Percentiles rank a stretch among this genome's conserved stretches.
Conservation (phyloP, 2,329 filamentous ascomycete species). For the Diaporthe citrichinensis region DNA sequence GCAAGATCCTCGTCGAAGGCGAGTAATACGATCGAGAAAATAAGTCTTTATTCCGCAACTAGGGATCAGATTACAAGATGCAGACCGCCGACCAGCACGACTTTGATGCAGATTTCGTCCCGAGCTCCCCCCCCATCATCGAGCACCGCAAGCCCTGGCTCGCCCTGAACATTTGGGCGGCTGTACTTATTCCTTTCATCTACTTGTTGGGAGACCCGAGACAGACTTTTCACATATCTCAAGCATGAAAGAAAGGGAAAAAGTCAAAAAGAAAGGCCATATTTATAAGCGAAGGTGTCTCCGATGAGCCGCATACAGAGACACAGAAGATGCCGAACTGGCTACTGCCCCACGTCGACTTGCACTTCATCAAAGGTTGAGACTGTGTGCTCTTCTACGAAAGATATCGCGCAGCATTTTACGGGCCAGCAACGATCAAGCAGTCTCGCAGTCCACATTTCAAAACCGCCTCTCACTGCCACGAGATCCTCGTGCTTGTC, state of each 20-base stretch:
- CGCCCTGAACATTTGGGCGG: background rate
- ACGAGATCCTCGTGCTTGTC: background rate
- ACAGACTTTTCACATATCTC: background rate
- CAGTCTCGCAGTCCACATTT: background rate
- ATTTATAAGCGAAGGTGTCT: background rate
- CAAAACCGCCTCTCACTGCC: constrained; percentile 44
- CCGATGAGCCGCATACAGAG: background rate
- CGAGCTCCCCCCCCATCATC: background rate
- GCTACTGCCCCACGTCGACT: background rate
- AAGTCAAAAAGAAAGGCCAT: background rate
- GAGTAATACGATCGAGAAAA: background rate
- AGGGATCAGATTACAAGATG: background rate
- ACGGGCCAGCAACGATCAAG: background rate
- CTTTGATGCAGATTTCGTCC: background rate
- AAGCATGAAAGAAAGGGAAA: too few relatives aligned
- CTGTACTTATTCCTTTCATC: background rate
- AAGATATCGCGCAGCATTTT: background rate
- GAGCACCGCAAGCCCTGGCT: background rate
- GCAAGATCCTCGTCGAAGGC: background rate
- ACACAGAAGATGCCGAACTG: background rate
- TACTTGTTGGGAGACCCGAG: background rate
- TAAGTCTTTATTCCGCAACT: too few relatives aligned
- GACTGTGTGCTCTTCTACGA: too few relatives aligned
- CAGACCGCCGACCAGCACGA: background rate
- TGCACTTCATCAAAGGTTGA: background rate